Percentiles rank a stretch among this genome's conserved stretches.
Evolutionary conservation across 345 rosid species (phyloP).

Genomic region (Dovyalis caffra): DNA sequence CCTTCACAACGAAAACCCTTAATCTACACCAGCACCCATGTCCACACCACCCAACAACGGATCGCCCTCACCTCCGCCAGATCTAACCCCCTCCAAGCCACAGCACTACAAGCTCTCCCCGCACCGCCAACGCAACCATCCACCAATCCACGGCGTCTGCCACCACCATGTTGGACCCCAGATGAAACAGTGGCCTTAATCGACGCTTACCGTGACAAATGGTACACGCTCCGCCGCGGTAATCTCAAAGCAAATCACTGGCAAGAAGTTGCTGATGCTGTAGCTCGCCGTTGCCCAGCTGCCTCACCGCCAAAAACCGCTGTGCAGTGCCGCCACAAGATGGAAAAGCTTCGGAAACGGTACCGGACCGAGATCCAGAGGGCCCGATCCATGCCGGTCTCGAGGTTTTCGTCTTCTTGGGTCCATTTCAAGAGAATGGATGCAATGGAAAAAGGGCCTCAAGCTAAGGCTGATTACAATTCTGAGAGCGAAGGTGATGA

Average conservation of each 20-base stretch:
- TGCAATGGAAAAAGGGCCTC: slow-evolving; percentile 76
- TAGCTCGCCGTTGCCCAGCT: slow-evolving; percentile 54
- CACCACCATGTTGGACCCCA: slow-evolving; percentile 94
- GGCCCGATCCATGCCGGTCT: slow-evolving; percentile 76
- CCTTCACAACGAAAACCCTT: slow-evolving; percentile 2
- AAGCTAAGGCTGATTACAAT: slow-evolving; percentile 25
- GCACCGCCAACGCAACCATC: slow-evolving; percentile 17
- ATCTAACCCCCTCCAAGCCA: not conserved
- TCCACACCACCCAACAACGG: slow-evolving; percentile 1
- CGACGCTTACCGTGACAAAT: slow-evolving; percentile 81
- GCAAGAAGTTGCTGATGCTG: slow-evolving; percentile 87
- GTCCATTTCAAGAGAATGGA: slow-evolving; percentile 85
- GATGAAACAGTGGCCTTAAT: slow-evolving; percentile 82
- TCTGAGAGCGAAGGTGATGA: slow-evolving; percentile 40
- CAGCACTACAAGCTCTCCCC: slow-evolving; percentile 10
- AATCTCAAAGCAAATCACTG: slow-evolving; percentile 91
- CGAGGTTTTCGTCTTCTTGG: slow-evolving; percentile 81
- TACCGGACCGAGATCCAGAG: slow-evolving; percentile 89
- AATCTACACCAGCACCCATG: slow-evolving; percentile 12
- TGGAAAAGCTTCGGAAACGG: slow-evolving; percentile 95
- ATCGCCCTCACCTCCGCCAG: slow-evolving; percentile 13
- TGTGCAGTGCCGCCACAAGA: slow-evolving; percentile 95
- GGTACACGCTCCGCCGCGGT: slow-evolving; percentile 87
- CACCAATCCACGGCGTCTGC: slow-evolving; percentile 65
- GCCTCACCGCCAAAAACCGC: slow-evolving; percentile 70